These are phyloP conservation scores for Dujonia santamariae DNA, from an alignment of 1,139 yeast genomes.

Conservation along the genomic window DNA sequence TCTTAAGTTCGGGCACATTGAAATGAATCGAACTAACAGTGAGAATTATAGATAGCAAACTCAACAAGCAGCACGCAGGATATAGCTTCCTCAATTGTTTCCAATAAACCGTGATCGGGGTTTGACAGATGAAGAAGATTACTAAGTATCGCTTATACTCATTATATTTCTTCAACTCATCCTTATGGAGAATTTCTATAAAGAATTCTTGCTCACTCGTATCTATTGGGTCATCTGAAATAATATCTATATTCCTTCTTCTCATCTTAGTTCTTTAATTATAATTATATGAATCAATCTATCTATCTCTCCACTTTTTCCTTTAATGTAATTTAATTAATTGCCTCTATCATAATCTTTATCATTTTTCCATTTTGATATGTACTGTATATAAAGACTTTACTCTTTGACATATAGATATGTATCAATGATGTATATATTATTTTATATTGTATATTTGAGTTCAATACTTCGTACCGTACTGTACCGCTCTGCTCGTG, in stretches of 20 bases:
- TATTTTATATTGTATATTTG: no score
- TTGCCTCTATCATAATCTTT: no score
- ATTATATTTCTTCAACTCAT: constrained; percentile 10
- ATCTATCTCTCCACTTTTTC: no score
- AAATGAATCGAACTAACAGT: constrained; percentile 4
- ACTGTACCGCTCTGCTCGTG: no score
- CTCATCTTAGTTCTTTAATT: constrained; percentile 4
- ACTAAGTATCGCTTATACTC: constrained; percentile 4
- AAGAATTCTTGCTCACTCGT: constrained; percentile 20
- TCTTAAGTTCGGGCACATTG: constrained; percentile 2
- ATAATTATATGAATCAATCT: not conserved
- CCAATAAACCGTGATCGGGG: constrained; percentile 6
- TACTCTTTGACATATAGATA: no score
- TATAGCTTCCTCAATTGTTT: constrained; percentile 4
- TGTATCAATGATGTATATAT: no score
- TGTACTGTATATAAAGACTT: no score
- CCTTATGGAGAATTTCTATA: constrained; percentile 12
- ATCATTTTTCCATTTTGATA: no score
- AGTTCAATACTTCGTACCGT: no score
- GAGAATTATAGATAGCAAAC: constrained; percentile 5
- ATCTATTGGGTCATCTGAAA: constrained; percentile 14
- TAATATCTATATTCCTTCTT: constrained; percentile 2
- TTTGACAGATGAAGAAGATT: constrained; percentile 5
- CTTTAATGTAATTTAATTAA: no score
- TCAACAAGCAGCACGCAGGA: constrained; percentile 4